These are phyloP conservation scores for Camelina sativa DNA, from an alignment of 345 rosid species.

Conservation along the genomic window DNA sequence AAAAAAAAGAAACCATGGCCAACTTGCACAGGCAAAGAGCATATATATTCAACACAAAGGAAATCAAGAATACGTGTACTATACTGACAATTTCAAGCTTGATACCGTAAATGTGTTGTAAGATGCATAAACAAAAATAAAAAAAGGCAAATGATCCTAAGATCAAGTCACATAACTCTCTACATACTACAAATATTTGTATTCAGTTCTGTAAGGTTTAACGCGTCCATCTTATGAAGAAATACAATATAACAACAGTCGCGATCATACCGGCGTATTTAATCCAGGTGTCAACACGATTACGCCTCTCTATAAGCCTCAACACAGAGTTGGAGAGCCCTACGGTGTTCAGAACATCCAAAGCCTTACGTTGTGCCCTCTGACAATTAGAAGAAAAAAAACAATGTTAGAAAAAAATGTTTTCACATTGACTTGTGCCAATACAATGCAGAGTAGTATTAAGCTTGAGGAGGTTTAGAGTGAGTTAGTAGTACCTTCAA, in stretches of 20 bases:
- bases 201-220: slow-evolving; percentile 3
- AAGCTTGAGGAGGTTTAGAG: not conserved
- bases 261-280: slow-evolving; percentile 79
- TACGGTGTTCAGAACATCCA: slow-evolving; percentile 82
- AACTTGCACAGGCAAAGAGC: no score
- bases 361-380: slow-evolving; percentile 86
- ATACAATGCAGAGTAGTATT: not conserved
- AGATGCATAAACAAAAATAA: not conserved
- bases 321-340: slow-evolving; percentile 87
- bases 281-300: slow-evolving; percentile 81
- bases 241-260: slow-evolving; percentile 60
- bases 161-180: slow-evolving; percentile 16
- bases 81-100: slow-evolving; percentile 1
- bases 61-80: no score
- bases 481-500: slow-evolving; percentile 63
- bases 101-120: not conserved
- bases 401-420: not conserved
- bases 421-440: not conserved
- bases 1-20: no score
- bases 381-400: slow-evolving; percentile 30
- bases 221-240: slow-evolving; percentile 64
- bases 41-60: no score
- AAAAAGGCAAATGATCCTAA: not conserved
- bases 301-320: slow-evolving; percentile 89
- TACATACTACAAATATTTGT: slow-evolving; percentile 15